Percentiles rank a stretch among this genome's conserved stretches.
These are phyloP conservation scores for Bigelowiella natans DNA, from an alignment of 78 protist genomes.

Conservation along the genomic window DNA sequence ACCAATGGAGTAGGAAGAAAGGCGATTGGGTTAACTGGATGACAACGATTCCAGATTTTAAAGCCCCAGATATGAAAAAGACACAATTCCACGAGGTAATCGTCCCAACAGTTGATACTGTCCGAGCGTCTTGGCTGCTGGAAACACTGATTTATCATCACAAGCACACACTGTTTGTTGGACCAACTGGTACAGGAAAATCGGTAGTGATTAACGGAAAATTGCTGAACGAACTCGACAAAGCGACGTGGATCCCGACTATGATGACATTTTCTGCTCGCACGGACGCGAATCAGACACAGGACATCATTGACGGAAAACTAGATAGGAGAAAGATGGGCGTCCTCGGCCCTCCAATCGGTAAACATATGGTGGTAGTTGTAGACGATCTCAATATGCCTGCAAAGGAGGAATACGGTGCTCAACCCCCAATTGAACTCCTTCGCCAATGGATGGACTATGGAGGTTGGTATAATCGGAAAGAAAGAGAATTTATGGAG, in stretches of 20 bases:
- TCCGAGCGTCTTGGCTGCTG: background rate
- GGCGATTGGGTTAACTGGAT: slow-evolving; percentile 53
- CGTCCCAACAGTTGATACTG: background rate
- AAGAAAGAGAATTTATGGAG: background rate
- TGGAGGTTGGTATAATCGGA: slow-evolving; percentile 68
- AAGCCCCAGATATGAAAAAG: background rate
- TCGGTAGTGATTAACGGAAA: slow-evolving; percentile 29
- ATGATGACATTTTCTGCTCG: slow-evolving; percentile 60
- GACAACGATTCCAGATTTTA: slow-evolving; percentile 27
- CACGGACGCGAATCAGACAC: slow-evolving; percentile 60
- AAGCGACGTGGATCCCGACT: background rate
- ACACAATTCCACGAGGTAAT: background rate
- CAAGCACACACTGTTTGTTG: slow-evolving; percentile 50
- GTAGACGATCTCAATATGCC: slow-evolving; percentile 89
- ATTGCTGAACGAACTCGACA: slow-evolving; percentile 2
- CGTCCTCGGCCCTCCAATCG: slow-evolving; percentile 51
- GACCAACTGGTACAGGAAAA: slow-evolving; percentile 80
- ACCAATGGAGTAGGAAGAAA: background rate
- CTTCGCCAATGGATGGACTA: slow-evolving; percentile 74
- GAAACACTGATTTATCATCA: background rate
- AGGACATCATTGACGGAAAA: slow-evolving; percentile 62
- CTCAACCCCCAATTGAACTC: slow-evolving; percentile 84
- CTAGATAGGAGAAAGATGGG: slow-evolving; percentile 33
- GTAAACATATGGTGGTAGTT: slow-evolving; percentile 49
- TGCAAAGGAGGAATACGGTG: slow-evolving; percentile 35